Evolutionary conservation across 306 rosid species (phyloP).

Genomic region (Castanospermum australe): DNA sequence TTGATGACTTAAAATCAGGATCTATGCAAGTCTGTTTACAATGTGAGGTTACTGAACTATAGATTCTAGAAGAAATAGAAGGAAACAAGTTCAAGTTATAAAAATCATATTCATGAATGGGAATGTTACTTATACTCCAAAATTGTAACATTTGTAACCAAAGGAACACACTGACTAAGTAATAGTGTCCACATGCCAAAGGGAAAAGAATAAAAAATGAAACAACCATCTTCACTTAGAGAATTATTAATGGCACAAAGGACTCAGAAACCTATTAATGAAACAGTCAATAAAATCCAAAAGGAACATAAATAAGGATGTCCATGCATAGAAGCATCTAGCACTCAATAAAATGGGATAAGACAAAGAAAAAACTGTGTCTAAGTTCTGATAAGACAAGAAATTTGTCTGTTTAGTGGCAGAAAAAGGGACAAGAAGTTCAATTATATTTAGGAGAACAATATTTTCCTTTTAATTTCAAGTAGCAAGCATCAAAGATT

Average conservation of each 20-base stretch:
- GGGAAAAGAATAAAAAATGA: not conserved
- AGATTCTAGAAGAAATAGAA: not conserved
- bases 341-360: constrained; percentile 1
- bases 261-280: constrained; percentile 15
- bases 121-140: constrained; percentile 15
- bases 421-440: not conserved
- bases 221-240: not conserved
- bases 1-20: constrained; percentile 74
- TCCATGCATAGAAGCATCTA: not conserved
- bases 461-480: not conserved
- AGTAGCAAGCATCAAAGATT: constrained; percentile 4
- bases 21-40: constrained; percentile 65
- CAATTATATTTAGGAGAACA: not conserved
- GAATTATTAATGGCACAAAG: not conserved
- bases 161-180: constrained; percentile 12
- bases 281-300: constrained; percentile 20
- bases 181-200: constrained; percentile 3
- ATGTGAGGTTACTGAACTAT: constrained; percentile 21
- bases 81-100: not conserved
- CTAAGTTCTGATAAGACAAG: not conserved
- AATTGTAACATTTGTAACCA: not conserved
- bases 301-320: not conserved
- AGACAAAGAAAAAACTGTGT: not conserved
- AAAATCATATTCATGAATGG: constrained; percentile 18
- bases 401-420: not conserved